Evolutionary conservation across 1,139 yeast species (phyloP), one percentile per base, ranked within the genome.

Genomic region (Hyphopichia fennica): DNA sequence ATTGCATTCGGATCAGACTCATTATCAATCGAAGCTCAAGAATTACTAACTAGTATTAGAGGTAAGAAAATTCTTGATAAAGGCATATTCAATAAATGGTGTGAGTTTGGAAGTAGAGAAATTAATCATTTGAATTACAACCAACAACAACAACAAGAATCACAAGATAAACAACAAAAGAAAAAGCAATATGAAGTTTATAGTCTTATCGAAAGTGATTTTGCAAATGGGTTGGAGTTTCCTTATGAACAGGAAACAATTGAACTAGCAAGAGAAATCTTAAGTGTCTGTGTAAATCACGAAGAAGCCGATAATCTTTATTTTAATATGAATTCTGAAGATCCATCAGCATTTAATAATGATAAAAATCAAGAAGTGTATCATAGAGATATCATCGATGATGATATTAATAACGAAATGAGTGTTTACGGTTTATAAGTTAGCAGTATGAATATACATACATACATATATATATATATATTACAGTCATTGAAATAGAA

Each of bases 251-350:
- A 75, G 41, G 82, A 79, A 41, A 80, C 84, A 17, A 77, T 85
- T 36, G 90, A 84, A 51, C 63, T 84, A 54, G 82, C 95, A 0
- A 72, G 90, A 50, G 89, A 84, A 50, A 76, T 89, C 18, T 65
- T 89, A 43, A 90, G 85, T 42, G 73, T 75, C 34, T 79, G 84
- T 47, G 79, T 83, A 9, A 85, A 89, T 10, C 83, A 83, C 53
- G 89, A 87, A 49, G 95, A 87, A 52, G 90, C 90, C 0, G 96
- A 88, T 58, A 79, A 82, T 43, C 66, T 88, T 45, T 87, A 81
- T 58, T 68, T 77, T 44, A 81, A 85, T 44, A 82, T 86, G 79
- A 80, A 81, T 45, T 61, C 69, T 42, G 75, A 69, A 44, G 61
- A 53, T 40, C 34, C 48, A 29, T 20, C 27, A 14, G 16, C 18